These are phyloP conservation scores for Oryza coarctata DNA, from an alignment of 176 grass and related monocot genomes.

Conservation along the genomic window DNA sequence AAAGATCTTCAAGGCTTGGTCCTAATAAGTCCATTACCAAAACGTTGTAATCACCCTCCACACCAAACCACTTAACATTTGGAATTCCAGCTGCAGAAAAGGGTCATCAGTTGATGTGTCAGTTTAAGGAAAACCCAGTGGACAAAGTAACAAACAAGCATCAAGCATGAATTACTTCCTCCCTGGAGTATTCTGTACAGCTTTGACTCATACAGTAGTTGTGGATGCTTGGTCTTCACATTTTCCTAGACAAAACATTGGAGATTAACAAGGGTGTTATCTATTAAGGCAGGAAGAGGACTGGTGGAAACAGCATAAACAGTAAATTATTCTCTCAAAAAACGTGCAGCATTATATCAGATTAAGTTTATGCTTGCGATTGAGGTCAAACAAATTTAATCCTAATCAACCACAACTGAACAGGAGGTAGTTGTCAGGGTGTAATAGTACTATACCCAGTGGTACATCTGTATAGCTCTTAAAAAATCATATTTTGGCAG, in stretches of 20 bases:
- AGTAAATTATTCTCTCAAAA: background rate
- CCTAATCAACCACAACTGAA: background rate
- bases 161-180: conserved; percentile 60
- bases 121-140: background rate
- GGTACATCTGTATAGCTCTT: background rate
- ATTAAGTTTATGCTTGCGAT: background rate
- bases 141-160: background rate
- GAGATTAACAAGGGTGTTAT: conserved; percentile 14
- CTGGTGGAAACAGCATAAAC: conserved; percentile 7
- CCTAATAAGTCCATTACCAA: conserved; percentile 79
- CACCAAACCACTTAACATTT: conserved; percentile 87
- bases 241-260: conserved; percentile 59
- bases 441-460: background rate
- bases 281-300: background rate
- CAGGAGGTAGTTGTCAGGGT: background rate
- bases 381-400: background rate
- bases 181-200: conserved; percentile 86
- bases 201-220: conserved; percentile 73
- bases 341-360: background rate
- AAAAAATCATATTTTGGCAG: background rate
- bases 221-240: conserved; percentile 83
- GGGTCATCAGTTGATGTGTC: background rate
- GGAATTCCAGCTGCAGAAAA: conserved; percentile 64
- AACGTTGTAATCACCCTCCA: conserved; percentile 89
- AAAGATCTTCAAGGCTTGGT: conserved; percentile 85